phyloP scores from a whole-genome alignment of 139 green algal genomes.

The Astrephomene gubernaculifera region DNA sequence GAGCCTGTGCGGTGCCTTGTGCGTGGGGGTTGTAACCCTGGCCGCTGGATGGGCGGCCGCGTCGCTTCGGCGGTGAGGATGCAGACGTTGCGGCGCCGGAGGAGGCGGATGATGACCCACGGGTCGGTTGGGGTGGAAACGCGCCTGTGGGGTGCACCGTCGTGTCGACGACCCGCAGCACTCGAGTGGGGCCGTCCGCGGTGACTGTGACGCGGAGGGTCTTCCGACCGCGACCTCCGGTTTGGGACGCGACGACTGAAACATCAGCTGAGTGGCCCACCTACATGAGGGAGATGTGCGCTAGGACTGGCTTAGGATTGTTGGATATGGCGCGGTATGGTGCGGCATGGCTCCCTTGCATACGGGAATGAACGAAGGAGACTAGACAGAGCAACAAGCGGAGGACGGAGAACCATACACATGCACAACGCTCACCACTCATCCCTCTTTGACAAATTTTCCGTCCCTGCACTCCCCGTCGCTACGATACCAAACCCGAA shows the following conservation, averaged over 20 bases:
- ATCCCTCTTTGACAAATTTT: not conserved
- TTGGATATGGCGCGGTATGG: too few relatives aligned
- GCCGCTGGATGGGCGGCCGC: not conserved
- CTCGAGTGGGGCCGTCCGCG: constrained; percentile 79
- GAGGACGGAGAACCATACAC: not conserved
- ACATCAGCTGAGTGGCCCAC: not conserved
- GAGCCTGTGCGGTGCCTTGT: too few relatives aligned
- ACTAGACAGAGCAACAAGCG: not conserved
- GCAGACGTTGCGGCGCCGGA: not conserved
- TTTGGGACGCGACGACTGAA: constrained; percentile 19
- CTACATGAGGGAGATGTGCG: too few relatives aligned
- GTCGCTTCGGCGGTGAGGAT: not conserved
- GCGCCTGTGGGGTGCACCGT: constrained; percentile 46
- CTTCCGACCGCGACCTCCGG: not conserved
- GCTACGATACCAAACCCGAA: too few relatives aligned
- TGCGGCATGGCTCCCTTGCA: too few relatives aligned
- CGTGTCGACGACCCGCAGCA: constrained; percentile 72
- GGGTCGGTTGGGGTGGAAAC: not conserved
- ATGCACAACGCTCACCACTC: not conserved
- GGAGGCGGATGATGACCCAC: not conserved
- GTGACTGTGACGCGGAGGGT: constrained; percentile 60
- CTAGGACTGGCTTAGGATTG: too few relatives aligned
- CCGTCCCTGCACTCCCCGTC: too few relatives aligned
- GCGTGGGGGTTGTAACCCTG: not conserved
- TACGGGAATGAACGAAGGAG: not conserved